These are phyloP conservation scores for Chrysochromulina parva DNA, from an alignment of 78 protist genomes.

Conservation along the genomic window DNA sequence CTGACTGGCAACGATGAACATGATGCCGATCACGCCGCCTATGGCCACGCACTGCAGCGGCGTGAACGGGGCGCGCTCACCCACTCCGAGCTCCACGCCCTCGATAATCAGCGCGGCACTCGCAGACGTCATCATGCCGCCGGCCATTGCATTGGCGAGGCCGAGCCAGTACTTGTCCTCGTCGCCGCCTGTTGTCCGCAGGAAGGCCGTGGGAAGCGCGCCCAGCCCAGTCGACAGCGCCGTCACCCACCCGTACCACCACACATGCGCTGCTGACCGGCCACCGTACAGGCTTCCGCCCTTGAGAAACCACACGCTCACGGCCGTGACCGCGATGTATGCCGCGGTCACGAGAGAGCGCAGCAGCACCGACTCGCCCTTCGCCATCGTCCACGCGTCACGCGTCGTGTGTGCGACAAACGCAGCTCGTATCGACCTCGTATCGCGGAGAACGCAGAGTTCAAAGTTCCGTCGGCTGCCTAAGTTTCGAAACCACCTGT, in stretches of 20 bases:
- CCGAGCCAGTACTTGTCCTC: constrained; percentile 4
- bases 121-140: constrained; percentile 53
- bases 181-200: neutral
- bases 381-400: too few species aligned
- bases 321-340: too few species aligned
- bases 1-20: neutral
- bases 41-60: neutral
- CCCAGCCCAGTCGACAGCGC: constrained; percentile 52
- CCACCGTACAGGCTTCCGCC: neutral
- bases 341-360: too few species aligned
- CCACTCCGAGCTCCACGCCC: neutral
- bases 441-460: too few species aligned
- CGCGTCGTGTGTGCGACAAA: too few species aligned
- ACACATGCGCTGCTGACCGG: neutral
- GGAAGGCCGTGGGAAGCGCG: constrained; percentile 29
- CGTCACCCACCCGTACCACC: constrained; percentile 52
- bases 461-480: too few species aligned
- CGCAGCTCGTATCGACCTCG: too few species aligned
- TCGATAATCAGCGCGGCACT: constrained; percentile 14
- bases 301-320: too few species aligned
- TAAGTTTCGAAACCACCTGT: too few species aligned
- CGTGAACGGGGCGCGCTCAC: neutral
- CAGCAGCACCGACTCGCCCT: too few species aligned
- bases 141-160: constrained; percentile 33
- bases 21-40: neutral